These are phyloP conservation scores for Sporothrix pseudoabietina DNA, from an alignment of 2,329 filamentous ascomycete species.

Conservation along the genomic window DNA sequence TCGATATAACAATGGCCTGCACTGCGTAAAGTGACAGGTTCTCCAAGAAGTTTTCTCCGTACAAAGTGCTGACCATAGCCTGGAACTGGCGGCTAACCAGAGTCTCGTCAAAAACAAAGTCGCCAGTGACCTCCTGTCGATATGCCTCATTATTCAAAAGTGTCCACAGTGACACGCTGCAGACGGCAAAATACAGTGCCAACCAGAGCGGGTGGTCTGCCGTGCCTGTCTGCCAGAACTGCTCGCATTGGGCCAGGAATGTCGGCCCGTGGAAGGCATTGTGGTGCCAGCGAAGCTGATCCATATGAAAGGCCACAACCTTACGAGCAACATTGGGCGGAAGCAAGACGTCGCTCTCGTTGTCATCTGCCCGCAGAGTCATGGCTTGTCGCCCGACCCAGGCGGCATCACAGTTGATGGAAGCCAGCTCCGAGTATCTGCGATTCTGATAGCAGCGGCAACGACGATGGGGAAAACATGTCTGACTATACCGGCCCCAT, in stretches of 20 bases:
- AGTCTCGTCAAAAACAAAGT: conserved; percentile 26
- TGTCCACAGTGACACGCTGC: conserved; percentile 36
- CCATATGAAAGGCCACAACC: conserved; percentile 37
- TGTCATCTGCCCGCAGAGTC: conserved; percentile 6
- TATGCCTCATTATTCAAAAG: conserved; percentile 34
- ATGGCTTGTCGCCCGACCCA: conserved; percentile 29
- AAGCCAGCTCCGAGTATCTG: conserved; percentile 35
- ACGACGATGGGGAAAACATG: conserved; percentile 42
- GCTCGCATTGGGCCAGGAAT: conserved; percentile 36
- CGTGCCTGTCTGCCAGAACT: conserved; percentile 36
- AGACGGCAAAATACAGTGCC: conserved; percentile 37
- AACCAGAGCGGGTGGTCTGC: conserved; percentile 38
- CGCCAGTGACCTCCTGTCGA: not conserved
- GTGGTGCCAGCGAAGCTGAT: conserved; percentile 38
- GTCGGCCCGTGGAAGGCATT: conserved; percentile 37
- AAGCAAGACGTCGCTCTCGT: conserved; percentile 28
- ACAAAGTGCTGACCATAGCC: conserved; percentile 41
- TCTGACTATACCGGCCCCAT: conserved; percentile 42
- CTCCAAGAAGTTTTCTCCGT: conserved; percentile 40
- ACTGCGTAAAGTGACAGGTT: conserved; percentile 40
- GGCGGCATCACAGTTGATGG: conserved; percentile 36
- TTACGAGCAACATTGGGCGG: conserved; percentile 29
- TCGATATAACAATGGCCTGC: conserved; percentile 44
- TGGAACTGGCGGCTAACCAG: conserved; percentile 37
- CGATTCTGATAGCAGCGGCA: conserved; percentile 39